Conservation (phyloP, 169 alveolate genomes). For the Eimeria sp. region DNA sequence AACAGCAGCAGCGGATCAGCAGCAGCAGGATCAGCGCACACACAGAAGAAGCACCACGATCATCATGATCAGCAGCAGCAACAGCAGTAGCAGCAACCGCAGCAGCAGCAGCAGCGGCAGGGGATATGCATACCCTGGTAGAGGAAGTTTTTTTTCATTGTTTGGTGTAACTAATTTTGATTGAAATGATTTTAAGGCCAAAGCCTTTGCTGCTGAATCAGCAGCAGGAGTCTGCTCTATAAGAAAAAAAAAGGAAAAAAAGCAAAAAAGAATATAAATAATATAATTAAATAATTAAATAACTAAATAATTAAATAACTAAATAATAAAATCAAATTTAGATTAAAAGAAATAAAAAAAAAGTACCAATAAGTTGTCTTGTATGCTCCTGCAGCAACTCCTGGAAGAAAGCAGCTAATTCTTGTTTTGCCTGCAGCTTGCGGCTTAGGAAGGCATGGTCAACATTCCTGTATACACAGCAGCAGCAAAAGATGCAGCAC, state of each 20-base stretch:
- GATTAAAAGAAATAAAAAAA: background rate
- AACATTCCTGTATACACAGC: constrained; percentile 72
- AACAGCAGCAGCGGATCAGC: no score
- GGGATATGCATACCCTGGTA: background rate
- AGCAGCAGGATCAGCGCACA: no score
- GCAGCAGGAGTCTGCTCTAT: constrained; percentile 84
- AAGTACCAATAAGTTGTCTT: constrained; percentile 84
- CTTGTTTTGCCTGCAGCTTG: constrained; percentile 93
- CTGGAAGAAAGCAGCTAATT: constrained; percentile 93
- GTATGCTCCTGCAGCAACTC: constrained; percentile 91
- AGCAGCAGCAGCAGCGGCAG: constrained; percentile 32
- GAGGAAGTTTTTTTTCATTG: constrained; percentile 2
- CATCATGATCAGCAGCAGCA: background rate
- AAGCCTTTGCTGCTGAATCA: constrained; percentile 78
- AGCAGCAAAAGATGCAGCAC: no score
- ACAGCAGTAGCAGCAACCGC: constrained; percentile 22
- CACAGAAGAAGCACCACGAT: background rate
- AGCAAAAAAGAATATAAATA: no score
- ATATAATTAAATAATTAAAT: no score
- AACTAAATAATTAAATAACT: background rate
- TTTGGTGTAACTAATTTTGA: constrained; percentile 89
- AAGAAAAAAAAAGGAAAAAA: background rate
- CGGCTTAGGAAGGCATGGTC: constrained; percentile 89
- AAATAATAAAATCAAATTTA: background rate
- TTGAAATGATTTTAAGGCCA: constrained; percentile 90